phyloP scores from a whole-genome alignment of 2,329 filamentous ascomycete species.

The Aphanoascus verrucosus region DNA sequence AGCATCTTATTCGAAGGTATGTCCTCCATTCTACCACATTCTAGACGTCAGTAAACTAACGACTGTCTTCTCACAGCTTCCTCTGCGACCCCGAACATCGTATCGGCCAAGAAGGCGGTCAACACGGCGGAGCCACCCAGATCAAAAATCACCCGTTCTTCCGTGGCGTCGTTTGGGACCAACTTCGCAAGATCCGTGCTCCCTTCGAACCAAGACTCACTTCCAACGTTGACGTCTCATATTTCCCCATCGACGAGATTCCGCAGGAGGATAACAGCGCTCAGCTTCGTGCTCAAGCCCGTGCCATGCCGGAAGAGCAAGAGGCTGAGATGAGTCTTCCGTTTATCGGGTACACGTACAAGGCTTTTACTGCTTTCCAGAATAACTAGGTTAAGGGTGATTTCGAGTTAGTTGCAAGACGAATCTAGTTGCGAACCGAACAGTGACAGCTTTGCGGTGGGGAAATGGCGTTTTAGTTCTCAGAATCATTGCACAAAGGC shows the following conservation, averaged over 20 bases:
- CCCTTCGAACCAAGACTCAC: constrained; percentile 91
- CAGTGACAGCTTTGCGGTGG: background rate
- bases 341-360: constrained; percentile 95
- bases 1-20: constrained; percentile 84
- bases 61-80: constrained; percentile 47
- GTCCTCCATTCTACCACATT: constrained; percentile 21
- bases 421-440: background rate
- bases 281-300: constrained; percentile 70
- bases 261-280: constrained; percentile 92
- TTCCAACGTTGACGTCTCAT: constrained; percentile 90
- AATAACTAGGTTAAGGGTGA: constrained; percentile 20
- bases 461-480: background rate
- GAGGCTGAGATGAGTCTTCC: constrained; percentile 91
- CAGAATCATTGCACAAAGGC: background rate
- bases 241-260: constrained; percentile 98
- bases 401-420: background rate
- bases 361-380: constrained; percentile 71
- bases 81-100: constrained; percentile 91
- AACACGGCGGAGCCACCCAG: constrained; percentile 65
- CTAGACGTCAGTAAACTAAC: background rate
- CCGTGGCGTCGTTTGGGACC: constrained; percentile 90
- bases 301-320: constrained; percentile 62
- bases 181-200: constrained; percentile 80
- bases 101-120: constrained; percentile 57
- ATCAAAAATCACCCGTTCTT: constrained; percentile 95